Conservation (phyloP, 2,329 filamentous ascomycete species). For the Colletotrichum incanum region DNA sequence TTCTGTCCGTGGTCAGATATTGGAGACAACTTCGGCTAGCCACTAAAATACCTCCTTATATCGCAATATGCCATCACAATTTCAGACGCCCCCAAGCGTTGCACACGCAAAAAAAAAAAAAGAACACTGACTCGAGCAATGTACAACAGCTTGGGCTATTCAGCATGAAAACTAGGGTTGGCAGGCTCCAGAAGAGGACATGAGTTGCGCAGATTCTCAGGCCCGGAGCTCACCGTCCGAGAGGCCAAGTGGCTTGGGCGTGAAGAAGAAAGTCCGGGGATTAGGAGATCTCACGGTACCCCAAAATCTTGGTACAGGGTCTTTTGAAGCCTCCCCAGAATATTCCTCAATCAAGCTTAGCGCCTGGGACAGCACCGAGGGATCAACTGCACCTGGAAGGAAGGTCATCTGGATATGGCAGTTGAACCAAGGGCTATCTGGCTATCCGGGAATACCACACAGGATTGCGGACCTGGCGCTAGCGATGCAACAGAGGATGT, state of each 20-base stretch:
- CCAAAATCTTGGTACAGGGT: constrained; percentile 36
- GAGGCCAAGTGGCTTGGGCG: constrained; percentile 16
- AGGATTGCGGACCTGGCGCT: constrained; percentile 20
- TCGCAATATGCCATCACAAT: constrained; percentile 9
- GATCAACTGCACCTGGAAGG: constrained; percentile 30
- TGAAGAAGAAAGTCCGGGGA: constrained; percentile 19
- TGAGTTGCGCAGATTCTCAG: neutral
- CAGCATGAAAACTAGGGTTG: neutral
- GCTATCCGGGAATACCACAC: constrained; percentile 1
- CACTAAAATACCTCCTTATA: constrained; percentile 5
- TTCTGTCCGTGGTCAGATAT: neutral
- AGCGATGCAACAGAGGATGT: constrained; percentile 10
- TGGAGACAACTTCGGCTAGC: neutral
- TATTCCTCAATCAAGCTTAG: constrained; percentile 34
- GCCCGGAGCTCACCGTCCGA: constrained; percentile 24
- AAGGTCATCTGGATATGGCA: constrained; percentile 32
- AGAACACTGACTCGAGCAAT: constrained; percentile 20
- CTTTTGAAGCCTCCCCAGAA: constrained; percentile 32
- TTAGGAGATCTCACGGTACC: constrained; percentile 36
- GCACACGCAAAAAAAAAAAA: neutral
- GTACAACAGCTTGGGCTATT: neutral
- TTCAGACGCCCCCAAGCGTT: constrained; percentile 2
- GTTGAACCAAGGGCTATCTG: constrained; percentile 13
- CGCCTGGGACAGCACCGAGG: constrained; percentile 18
- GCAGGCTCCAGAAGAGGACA: neutral